Evolutionary conservation across 169 alveolate genomes (phyloP), one percentile per base, ranked within the genome.

Genomic region (Babesia ovata): DNA sequence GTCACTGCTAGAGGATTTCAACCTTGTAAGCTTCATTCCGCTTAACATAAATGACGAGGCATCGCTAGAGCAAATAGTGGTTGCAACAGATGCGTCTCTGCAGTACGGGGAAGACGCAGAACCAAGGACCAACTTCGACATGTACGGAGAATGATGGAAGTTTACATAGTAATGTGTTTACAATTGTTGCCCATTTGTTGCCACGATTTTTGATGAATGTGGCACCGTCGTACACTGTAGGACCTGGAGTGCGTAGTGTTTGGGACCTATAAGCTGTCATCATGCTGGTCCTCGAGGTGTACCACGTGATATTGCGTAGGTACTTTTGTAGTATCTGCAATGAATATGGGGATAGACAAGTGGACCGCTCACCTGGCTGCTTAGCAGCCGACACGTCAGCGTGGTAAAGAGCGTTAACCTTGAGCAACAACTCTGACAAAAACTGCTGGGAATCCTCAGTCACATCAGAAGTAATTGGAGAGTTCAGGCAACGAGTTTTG

Each of bases 101-200:
- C 94, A 90, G 54, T 90, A 79, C 60, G 94, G 94, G 11, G 94
- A 90, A 63, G 94, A 90, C 63, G 91, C 91, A 28, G 94, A 90
- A 53, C 93, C 91, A 33, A 65, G 85, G 49, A 86, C 89, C 63
- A 90, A 86, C 70, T 90, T 79, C 71, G 94, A 90, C 77, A 78
- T 90, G 84, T 84, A 57, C 16, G 72, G 12, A 11, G 61, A 58
- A 1, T 56, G 7, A 16, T 21, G 22, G 17, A 54, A 29, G 19
- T 14, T 52, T 13, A 53, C 19, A 70, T 2, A n/a, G 2, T 19
- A n/a, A 28, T 1, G 19, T 45, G 6, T 33, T 33, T 33, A 33
- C 39, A 33, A 4, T 33, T 33, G 39, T 33, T 2, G 39, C 10
- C 39, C 39, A 33, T 33, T 33, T 33, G 39, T 33, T 2, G 39